A percentile compares a stretch with the other conserved stretches of the same genome.
Conservation (phyloP, 805 yeast genomes). For the Clavispora santaluciae region DNA sequence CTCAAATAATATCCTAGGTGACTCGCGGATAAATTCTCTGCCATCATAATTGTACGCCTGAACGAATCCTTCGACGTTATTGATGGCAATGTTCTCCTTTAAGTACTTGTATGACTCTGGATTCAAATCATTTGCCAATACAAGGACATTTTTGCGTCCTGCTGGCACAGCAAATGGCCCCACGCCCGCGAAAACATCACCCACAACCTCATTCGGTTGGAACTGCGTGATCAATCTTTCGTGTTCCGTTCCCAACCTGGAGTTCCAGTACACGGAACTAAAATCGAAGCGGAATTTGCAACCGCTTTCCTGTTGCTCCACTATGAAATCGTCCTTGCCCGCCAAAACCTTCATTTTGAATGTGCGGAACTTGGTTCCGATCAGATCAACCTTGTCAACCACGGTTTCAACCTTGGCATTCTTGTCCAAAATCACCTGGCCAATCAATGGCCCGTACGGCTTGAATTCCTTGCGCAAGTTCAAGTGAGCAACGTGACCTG, state of each 20-base stretch:
- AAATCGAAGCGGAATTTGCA: conserved; percentile 87
- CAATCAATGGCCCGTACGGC: conserved; percentile 76
- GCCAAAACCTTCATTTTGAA: conserved; percentile 93
- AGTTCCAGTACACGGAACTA: conserved; percentile 95
- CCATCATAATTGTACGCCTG: conserved; percentile 74
- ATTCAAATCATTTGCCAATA: conserved; percentile 88
- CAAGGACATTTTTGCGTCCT: conserved; percentile 74
- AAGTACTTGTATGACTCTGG: conserved; percentile 79
- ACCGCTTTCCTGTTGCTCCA: conserved; percentile 82
- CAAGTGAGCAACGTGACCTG: conserved; percentile 94
- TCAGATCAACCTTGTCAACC: conserved; percentile 84
- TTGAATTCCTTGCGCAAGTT: conserved; percentile 80
- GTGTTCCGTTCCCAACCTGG: conserved; percentile 91
- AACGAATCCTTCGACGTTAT: conserved; percentile 60
- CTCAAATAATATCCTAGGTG: conserved; percentile 48
- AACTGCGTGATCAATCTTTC: conserved; percentile 67
- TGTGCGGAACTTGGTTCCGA: conserved; percentile 84
- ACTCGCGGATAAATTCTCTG: conserved; percentile 63
- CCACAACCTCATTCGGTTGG: conserved; percentile 66
- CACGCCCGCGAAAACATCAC: conserved; percentile 97
- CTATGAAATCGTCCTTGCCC: conserved; percentile 70
- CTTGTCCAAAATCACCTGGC: conserved; percentile 86
- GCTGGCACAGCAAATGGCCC: conserved; percentile 98
- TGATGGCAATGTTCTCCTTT: conserved; percentile 54
- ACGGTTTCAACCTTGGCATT: conserved; percentile 79